Percentiles rank a stretch among this genome's conserved stretches.
These are phyloP conservation scores for Fusarium acutatum DNA, from an alignment of 2,329 filamentous ascomycete genomes.

Conservation along the genomic window DNA sequence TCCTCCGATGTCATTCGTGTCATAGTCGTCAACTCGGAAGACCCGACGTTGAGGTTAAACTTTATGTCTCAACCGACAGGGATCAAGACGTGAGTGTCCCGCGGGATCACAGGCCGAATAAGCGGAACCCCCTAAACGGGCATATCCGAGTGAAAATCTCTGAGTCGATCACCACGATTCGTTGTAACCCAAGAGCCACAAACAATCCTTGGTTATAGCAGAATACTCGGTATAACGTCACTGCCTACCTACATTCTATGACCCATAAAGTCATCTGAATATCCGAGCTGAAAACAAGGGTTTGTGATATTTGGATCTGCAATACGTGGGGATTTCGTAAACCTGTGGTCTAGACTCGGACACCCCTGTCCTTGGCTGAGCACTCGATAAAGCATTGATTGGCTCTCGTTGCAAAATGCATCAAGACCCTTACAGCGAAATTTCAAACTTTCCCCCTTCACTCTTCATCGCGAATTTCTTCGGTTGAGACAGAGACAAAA, in stretches of 20 bases:
- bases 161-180: background rate
- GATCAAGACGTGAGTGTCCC: background rate
- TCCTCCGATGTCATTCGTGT: background rate
- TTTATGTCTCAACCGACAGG: conserved; percentile 1
- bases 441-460: background rate
- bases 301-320: conserved; percentile 3
- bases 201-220: background rate
- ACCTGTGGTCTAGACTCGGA: background rate
- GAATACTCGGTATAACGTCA: background rate
- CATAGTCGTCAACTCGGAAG: background rate
- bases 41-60: conserved; percentile 13
- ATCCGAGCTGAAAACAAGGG: background rate
- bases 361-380: conserved; percentile 2
- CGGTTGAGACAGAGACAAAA: background rate
- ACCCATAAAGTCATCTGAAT: background rate
- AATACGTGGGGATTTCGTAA: background rate
- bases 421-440: background rate
- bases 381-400: conserved; percentile 14
- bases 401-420: conserved; percentile 1
- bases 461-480: background rate
- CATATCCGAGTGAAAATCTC: conserved; percentile 2
- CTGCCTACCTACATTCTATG: background rate
- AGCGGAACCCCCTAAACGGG: conserved; percentile 2
- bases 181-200: background rate
- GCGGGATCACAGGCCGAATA: background rate